Conservation (phyloP, 2,329 filamentous ascomycete genomes). For the Hysterium pulicare region DNA sequence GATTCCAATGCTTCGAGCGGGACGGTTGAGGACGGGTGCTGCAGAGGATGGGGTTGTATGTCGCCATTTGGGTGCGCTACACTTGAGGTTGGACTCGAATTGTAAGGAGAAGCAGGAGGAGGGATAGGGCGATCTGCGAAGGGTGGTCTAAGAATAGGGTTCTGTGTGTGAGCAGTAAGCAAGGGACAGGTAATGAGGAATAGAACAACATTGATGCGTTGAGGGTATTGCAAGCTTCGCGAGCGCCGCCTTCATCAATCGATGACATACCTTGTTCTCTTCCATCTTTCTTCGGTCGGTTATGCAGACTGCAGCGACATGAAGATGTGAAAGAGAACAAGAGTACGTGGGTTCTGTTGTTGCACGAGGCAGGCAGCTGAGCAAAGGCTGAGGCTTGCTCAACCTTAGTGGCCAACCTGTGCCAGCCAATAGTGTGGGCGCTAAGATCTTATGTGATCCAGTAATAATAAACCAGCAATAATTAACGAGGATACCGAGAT, state of each 20-base stretch:
- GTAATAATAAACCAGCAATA: too few species aligned
- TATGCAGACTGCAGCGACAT: neutral
- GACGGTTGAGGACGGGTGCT: neutral
- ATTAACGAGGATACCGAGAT: too few species aligned
- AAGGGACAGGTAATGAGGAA: too few species aligned
- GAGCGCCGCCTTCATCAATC: neutral
- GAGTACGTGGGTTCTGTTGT: neutral
- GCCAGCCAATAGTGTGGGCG: too few species aligned
- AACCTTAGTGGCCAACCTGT: too few species aligned
- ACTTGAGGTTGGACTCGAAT: neutral
- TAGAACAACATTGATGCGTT: too few species aligned
- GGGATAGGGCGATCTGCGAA: neutral
- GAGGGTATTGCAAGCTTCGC: neutral
- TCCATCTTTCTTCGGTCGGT: constrained; percentile 3
- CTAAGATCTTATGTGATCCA: too few species aligned
- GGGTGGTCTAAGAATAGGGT: constrained; percentile 1
- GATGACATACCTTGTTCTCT: constrained; percentile 8
- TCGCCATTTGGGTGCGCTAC: neutral
- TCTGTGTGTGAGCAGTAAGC: too few species aligned
- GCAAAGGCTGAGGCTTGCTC: too few species aligned
- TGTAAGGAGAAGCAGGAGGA: neutral
- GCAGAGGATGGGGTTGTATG: neutral
- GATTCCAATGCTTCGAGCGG: constrained; percentile 17
- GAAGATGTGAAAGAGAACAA: neutral
- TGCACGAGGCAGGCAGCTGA: neutral